Percentiles rank a stretch among this genome's conserved stretches.
These are phyloP conservation scores for Glycine soja DNA, from an alignment of 306 rosid genomes.

Conservation along the genomic window DNA sequence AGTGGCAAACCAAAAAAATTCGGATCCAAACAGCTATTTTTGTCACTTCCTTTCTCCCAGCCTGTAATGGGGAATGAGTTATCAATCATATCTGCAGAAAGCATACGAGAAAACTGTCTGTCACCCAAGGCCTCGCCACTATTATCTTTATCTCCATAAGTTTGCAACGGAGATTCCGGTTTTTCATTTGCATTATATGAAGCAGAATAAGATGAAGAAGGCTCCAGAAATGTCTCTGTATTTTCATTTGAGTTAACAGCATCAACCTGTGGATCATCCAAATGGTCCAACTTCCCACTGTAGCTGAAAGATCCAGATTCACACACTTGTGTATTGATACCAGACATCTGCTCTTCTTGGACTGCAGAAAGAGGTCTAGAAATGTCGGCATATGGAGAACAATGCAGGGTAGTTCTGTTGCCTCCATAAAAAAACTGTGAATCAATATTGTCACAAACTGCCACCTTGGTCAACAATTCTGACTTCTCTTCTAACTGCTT, in stretches of 20 bases:
- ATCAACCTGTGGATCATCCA: slow-evolving; percentile 57
- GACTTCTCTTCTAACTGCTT: slow-evolving; percentile 57
- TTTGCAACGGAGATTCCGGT: slow-evolving; percentile 52
- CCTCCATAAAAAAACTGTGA: slow-evolving; percentile 55
- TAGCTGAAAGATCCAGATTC: slow-evolving; percentile 60
- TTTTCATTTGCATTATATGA: slow-evolving; percentile 57
- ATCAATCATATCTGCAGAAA: slow-evolving; percentile 57
- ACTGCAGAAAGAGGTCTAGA: slow-evolving; percentile 54
- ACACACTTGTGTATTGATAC: slow-evolving; percentile 52
- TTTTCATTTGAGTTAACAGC: slow-evolving; percentile 53
- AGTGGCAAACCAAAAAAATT: slow-evolving; percentile 83
- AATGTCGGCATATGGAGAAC: slow-evolving; percentile 52
- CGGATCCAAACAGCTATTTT: slow-evolving; percentile 55
- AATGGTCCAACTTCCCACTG: slow-evolving; percentile 59
- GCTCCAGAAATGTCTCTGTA: slow-evolving; percentile 55
- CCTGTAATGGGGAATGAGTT: slow-evolving; percentile 51
- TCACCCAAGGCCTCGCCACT: slow-evolving; percentile 46
- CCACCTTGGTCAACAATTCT: slow-evolving; percentile 44
- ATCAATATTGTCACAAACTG: slow-evolving; percentile 51
- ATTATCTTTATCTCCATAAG: slow-evolving; percentile 51
- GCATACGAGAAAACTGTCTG: slow-evolving; percentile 45
- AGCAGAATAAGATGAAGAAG: slow-evolving; percentile 58
- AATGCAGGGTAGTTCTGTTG: slow-evolving; percentile 45
- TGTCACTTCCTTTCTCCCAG: slow-evolving; percentile 59
- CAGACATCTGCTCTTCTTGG: slow-evolving; percentile 53